Percentiles rank a stretch among this genome's conserved stretches.
These are phyloP conservation scores for Ashbya aceris DNA, from an alignment of 1,139 yeast species.

Conservation along the genomic window DNA sequence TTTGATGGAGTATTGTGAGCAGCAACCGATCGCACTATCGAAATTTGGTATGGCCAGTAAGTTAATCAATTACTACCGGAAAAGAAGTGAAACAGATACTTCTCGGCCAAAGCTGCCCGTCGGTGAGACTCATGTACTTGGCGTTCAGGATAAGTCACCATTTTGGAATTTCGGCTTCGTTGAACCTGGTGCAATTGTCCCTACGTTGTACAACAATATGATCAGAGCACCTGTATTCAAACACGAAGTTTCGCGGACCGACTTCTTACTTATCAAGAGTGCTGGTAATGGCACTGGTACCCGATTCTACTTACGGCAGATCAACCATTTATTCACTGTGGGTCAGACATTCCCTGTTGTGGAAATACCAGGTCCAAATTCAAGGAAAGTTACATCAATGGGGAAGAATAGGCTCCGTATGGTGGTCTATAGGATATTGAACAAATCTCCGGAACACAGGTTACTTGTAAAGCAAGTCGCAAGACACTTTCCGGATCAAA, in stretches of 20 bases:
- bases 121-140: conserved; percentile 94
- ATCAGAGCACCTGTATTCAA: conserved; percentile 86
- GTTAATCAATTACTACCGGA: conserved; percentile 84
- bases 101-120: conserved; percentile 79
- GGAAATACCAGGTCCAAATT: conserved; percentile 96
- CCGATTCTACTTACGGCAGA: conserved; percentile 46
- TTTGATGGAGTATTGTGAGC: conserved; percentile 85
- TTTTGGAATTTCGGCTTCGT: conserved; percentile 98
- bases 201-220: conserved; percentile 87
- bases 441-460: conserved; percentile 64
- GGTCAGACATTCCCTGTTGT: conserved; percentile 93
- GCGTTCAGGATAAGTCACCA: conserved; percentile 91
- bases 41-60: conserved; percentile 96
- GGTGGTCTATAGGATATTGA: conserved; percentile 86
- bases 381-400: conserved; percentile 90
- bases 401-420: conserved; percentile 84
- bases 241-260: conserved; percentile 72
- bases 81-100: conserved; percentile 70
- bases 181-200: conserved; percentile 88
- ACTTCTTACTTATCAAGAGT: conserved; percentile 71
- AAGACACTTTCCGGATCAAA: conserved; percentile 91
- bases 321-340: conserved; percentile 70
- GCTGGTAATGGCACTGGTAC: conserved; percentile 69
- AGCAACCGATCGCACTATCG: conserved; percentile 71
- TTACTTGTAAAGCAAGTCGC: conserved; percentile 83